These are phyloP conservation scores for Sclerotinia subarctica DNA, from an alignment of 2,329 filamentous ascomycete genomes.

Conservation along the genomic window DNA sequence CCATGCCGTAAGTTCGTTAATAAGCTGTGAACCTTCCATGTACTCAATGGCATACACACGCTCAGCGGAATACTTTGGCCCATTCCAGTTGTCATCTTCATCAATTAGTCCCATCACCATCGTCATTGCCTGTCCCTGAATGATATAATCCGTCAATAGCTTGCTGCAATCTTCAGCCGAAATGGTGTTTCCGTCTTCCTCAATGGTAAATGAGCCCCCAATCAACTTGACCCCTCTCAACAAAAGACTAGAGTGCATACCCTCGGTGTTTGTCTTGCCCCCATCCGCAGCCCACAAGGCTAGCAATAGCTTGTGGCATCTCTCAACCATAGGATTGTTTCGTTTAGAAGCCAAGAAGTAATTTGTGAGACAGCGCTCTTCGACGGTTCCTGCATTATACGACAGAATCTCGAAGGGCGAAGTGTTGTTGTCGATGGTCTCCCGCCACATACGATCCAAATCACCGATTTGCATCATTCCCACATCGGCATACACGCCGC, in stretches of 20 bases:
- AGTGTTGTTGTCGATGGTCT: slow-evolving; percentile 46
- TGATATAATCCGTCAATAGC: slow-evolving; percentile 55
- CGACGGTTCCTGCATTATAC: slow-evolving; percentile 43
- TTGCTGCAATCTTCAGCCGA: slow-evolving; percentile 42
- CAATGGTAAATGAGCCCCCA: slow-evolving; percentile 31
- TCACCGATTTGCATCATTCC: slow-evolving; percentile 57
- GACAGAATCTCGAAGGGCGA: slow-evolving; percentile 49
- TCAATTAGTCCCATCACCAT: slow-evolving; percentile 53
- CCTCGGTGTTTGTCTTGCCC: slow-evolving; percentile 49
- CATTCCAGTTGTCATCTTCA: slow-evolving; percentile 50
- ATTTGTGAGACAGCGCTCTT: slow-evolving; percentile 45
- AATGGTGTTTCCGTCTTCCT: slow-evolving; percentile 39
- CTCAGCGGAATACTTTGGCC: slow-evolving; percentile 49
- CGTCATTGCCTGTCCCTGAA: slow-evolving; percentile 52
- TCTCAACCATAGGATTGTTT: slow-evolving; percentile 49
- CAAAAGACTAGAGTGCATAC: slow-evolving; percentile 49
- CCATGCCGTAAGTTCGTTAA: slow-evolving; percentile 53
- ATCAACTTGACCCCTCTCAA: slow-evolving; percentile 46
- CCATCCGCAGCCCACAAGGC: slow-evolving; percentile 48
- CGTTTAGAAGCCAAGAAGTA: slow-evolving; percentile 45
- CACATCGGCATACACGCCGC: slow-evolving; percentile 57
- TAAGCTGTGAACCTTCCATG: slow-evolving; percentile 50
- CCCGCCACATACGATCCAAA: slow-evolving; percentile 51
- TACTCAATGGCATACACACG: slow-evolving; percentile 51
- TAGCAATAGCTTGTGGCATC: slow-evolving; percentile 50